Conservation (phyloP, 225 moss, liverwort and hornwort genomes). For the Thuidium tamariscinum region DNA sequence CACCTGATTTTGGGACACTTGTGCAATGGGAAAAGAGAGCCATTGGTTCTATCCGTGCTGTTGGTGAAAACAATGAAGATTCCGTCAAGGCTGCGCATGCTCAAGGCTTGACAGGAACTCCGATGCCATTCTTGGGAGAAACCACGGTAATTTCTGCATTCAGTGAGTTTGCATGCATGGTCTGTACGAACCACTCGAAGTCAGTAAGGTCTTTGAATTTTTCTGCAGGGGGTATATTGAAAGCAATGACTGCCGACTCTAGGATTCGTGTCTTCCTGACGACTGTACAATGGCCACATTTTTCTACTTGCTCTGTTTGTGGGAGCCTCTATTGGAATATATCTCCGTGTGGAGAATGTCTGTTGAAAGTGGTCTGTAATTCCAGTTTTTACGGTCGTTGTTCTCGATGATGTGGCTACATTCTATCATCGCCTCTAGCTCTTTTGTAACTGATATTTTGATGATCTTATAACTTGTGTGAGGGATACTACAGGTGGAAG, state of each 20-base stretch:
- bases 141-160: constrained; percentile 50
- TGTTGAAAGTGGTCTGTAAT: neutral
- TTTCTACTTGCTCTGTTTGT: neutral
- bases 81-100: constrained; percentile 63
- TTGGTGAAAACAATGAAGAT: constrained; percentile 59
- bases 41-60: constrained; percentile 58
- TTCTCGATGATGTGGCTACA: neutral
- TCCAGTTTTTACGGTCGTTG: neutral
- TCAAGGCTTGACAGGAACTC: constrained; percentile 79
- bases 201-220: neutral
- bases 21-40: constrained; percentile 95
- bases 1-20: constrained; percentile 91
- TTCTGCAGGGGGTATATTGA: neutral
- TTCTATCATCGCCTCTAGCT: neutral
- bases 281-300: neutral
- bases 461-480: neutral
- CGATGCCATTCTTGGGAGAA: constrained; percentile 94
- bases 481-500: constrained; percentile 57
- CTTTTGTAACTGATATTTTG: neutral
- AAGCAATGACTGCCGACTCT: neutral
- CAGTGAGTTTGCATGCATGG: neutral
- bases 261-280: neutral
- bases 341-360: neutral
- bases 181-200: neutral
- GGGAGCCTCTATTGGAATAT: neutral